These are phyloP conservation scores for Adansonia madagascariensis DNA, from an alignment of 441 rosid genomes.

Conservation along the genomic window DNA sequence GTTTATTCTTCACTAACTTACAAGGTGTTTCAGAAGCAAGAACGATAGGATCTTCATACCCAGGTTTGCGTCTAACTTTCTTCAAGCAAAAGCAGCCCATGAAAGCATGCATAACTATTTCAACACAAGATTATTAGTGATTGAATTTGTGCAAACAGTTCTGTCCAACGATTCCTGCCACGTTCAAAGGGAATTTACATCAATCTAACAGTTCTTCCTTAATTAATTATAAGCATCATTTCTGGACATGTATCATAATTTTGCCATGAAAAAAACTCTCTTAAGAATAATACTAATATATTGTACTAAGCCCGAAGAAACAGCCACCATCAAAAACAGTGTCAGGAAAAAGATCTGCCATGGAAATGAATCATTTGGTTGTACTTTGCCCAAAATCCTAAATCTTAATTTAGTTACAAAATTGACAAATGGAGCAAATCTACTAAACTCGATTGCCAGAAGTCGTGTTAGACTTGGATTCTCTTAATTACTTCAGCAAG, in stretches of 20 bases:
- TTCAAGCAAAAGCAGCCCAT: constrained; percentile 52
- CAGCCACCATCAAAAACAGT: not conserved
- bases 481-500: constrained; percentile 17
- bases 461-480: not conserved
- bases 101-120: constrained; percentile 45
- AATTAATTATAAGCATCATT: not conserved
- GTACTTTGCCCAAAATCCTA: not conserved
- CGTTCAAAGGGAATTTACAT: constrained; percentile 23
- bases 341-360: not conserved
- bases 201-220: constrained; percentile 19
- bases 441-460: constrained; percentile 10
- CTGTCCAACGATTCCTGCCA: constrained; percentile 25
- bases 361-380: not conserved
- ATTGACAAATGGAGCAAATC: not conserved
- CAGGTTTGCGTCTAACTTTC: constrained; percentile 27
- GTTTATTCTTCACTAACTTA: constrained; percentile 39
- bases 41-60: constrained; percentile 40
- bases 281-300: not conserved
- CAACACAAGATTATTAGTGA: constrained; percentile 7
- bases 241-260: not conserved
- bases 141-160: not conserved
- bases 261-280: not conserved
- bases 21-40: constrained; percentile 72
- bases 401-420: not conserved
- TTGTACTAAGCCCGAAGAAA: not conserved